Conservation (phyloP, 2,329 filamentous ascomycete genomes). For the Fusarium transvaalense region DNA sequence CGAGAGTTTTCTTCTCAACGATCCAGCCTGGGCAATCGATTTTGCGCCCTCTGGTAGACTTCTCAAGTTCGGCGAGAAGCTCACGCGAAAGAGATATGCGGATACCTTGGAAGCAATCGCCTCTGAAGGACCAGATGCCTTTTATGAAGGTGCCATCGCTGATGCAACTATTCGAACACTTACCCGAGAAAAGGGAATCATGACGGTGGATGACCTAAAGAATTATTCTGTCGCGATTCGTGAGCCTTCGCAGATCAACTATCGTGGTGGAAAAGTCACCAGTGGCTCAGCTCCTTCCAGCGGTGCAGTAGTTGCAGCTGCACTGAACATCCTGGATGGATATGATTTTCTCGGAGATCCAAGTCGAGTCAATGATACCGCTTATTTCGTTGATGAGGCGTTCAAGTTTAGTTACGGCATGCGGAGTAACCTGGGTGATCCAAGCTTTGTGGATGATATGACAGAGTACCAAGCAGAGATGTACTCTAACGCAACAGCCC, state of each 20-base stretch:
- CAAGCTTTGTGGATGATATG: constrained; percentile 72
- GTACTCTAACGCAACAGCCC: constrained; percentile 72
- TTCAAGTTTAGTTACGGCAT: constrained; percentile 85
- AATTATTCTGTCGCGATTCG: constrained; percentile 78
- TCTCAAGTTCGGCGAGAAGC: constrained; percentile 76
- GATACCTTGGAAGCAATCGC: constrained; percentile 79
- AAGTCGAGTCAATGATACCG: constrained; percentile 69
- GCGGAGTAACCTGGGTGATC: constrained; percentile 81
- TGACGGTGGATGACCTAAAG: constrained; percentile 78
- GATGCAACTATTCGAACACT: constrained; percentile 77
- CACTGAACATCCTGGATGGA: constrained; percentile 79
- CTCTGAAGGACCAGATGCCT: constrained; percentile 72
- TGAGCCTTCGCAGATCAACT: constrained; percentile 70
- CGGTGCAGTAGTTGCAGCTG: constrained; percentile 77
- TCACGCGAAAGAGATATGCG: constrained; percentile 80
- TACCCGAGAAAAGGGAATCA: constrained; percentile 75
- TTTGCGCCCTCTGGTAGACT: constrained; percentile 82
- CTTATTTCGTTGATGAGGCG: constrained; percentile 85
- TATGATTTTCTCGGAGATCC: constrained; percentile 74
- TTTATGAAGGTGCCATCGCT: constrained; percentile 78
- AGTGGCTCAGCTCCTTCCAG: constrained; percentile 77
- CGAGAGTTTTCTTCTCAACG: constrained; percentile 71
- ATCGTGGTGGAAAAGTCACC: constrained; percentile 78
- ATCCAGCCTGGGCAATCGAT: constrained; percentile 84
- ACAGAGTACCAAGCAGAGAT: constrained; percentile 71